phyloP scores from a whole-genome alignment of 768 basidiomycete species.

The Pisolithus orientalis region DNA sequence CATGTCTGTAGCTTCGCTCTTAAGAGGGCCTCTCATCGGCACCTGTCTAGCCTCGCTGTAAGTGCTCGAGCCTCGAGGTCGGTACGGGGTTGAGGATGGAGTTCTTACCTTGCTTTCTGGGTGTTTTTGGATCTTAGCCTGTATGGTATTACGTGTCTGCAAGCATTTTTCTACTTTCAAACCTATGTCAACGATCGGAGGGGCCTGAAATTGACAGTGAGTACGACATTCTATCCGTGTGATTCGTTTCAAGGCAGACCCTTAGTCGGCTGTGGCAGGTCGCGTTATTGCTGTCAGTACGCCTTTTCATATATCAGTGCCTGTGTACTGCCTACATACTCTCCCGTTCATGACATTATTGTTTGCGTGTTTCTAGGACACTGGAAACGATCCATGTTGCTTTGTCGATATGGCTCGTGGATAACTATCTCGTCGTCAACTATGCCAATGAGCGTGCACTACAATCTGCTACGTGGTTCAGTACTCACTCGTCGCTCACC shows the following conservation, averaged over 20 bases:
- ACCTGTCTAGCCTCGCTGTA: too few species aligned
- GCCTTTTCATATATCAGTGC: too few species aligned
- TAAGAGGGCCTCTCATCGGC: too few species aligned
- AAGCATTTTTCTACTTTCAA: conserved; percentile 9
- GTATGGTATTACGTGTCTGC: conserved; percentile 14
- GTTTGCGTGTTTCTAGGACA: neutral
- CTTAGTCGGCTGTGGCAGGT: neutral
- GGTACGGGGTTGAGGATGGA: too few species aligned
- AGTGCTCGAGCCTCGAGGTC: too few species aligned
- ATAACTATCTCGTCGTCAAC: neutral
- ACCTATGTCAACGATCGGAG: conserved; percentile 4
- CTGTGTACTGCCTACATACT: too few species aligned
- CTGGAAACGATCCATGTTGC: conserved; percentile 5
- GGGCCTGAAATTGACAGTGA: conserved; percentile 1
- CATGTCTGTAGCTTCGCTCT: too few species aligned
- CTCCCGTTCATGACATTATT: neutral
- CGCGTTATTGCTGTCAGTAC: conserved; percentile 1
- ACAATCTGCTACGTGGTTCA: conserved; percentile 2
- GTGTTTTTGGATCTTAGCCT: conserved; percentile 7
- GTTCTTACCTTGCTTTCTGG: too few species aligned
- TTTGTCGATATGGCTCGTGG: conserved; percentile 6
- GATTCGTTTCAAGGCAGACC: neutral
- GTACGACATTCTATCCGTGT: neutral
- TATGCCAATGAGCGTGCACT: neutral
- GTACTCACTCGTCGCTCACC: neutral